A percentile compares a stretch with the other conserved stretches of the same genome.
phyloP scores from a whole-genome alignment of 2,329 filamentous ascomycete species.

The Neofusicoccum parvum region DNA sequence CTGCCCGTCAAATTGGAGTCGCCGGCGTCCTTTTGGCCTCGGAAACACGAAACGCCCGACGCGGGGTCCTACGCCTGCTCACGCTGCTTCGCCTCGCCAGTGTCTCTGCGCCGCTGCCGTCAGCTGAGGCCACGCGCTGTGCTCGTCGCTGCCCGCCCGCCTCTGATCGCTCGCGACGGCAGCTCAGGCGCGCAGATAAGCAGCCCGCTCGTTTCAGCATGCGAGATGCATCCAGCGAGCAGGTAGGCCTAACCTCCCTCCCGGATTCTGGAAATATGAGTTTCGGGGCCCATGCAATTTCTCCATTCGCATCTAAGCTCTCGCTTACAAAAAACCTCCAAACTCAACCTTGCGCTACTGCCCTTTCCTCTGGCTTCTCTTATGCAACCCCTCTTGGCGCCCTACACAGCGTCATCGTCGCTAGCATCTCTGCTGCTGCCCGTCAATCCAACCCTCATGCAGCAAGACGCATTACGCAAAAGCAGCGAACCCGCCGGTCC shows the following conservation, averaged over 20 bases:
- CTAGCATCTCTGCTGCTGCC: not conserved
- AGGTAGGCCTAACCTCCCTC: not conserved
- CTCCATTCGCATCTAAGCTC: not conserved
- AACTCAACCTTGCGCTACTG: not conserved
- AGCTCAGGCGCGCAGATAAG: slow-evolving; percentile 10
- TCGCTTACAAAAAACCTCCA: not conserved
- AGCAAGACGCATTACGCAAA: not conserved
- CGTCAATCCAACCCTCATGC: slow-evolving; percentile 1
- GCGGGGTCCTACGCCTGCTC: slow-evolving; percentile 1
- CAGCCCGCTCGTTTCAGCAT: slow-evolving; percentile 10
- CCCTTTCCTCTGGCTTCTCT: not conserved
- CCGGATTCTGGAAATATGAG: slow-evolving; percentile 12
- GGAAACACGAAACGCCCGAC: slow-evolving; percentile 9
- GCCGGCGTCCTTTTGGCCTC: not conserved
- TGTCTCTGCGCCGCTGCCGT: not conserved
- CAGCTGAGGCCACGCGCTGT: not conserved
- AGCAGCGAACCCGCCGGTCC: not conserved
- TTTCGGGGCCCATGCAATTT: not conserved
- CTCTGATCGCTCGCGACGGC: too few relatives aligned
- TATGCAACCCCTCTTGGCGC: slow-evolving; percentile 2
- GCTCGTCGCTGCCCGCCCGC: too few relatives aligned
- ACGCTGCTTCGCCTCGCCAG: not conserved
- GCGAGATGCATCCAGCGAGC: not conserved
- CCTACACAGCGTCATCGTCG: not conserved
- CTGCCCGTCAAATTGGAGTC: not conserved